Base-by-base conservation (phyloP, 495 filamentous ascomycete genomes). In the Amorphotheca resinae region DNA sequence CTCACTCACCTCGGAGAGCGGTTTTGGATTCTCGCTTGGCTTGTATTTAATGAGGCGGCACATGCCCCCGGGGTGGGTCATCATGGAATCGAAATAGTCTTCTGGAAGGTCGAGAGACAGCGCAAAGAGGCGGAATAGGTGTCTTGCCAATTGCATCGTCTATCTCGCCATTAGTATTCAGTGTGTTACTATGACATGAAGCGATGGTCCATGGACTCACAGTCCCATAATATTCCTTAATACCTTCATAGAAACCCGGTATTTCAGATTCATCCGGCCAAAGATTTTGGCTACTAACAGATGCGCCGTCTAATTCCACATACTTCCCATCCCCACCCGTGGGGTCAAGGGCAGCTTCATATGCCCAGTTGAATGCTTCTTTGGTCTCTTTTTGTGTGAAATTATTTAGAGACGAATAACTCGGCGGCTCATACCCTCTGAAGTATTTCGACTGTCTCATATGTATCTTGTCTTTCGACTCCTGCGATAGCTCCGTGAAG, bases 1-100 rank as follows among this genome's bases (percentile, higher is more conserved):
- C 7, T 52, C 52, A n/a, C 34, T 54, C 18, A 49, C 16, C 14
- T 31, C 41, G 7, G 49, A 51, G 15, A 51, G 23, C 30, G 35
- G 44, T 15, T 56, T 59, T 0, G 59, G 50, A 30, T 63, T 58
- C 0, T 62, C 52, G 30, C 35, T 38, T 15, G 53, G 46, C 14
- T 64, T 66, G 42, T 72, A 73, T 41, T 69, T 59, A 33, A 70
- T 57, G 33, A 73, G 54, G 6, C 66, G 49, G 2, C 57, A 62
- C 20, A 60, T 65, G 6, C 56, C 59, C 0, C 67, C 69, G 1
- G 70, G 70, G 16, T 63, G 59, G 17, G 47, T 59, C 4, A 62
- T 56, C 41, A 61, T 58, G 0, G 46, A 30, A 31, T 73, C 66
- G 44, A 74, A 74, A 39, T 61, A 62, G 0, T 51, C 44, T 44